Evolutionary conservation across 208 protist species (phyloP).

Genomic region (Leishmania arabica): DNA sequence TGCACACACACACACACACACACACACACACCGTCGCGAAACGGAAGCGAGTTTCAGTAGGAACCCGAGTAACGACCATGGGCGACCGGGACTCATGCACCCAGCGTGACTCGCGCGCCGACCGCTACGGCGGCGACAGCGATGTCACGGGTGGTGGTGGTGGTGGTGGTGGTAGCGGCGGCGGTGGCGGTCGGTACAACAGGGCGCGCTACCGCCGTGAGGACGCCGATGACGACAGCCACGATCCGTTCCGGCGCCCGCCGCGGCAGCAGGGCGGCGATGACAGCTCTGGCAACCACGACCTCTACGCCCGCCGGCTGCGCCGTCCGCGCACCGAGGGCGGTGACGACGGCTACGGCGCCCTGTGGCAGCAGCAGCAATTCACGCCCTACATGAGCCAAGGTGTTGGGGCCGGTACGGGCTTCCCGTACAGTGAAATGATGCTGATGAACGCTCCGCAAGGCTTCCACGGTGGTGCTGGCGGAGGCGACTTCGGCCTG

Average conservation of each 20-base stretch:
- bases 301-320: not conserved
- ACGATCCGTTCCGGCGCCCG: not conserved
- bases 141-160: constrained; percentile 9
- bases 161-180: constrained; percentile 13
- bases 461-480: not conserved
- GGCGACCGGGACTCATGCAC: constrained; percentile 18
- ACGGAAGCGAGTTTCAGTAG: not conserved
- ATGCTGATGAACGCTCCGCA: constrained; percentile 9
- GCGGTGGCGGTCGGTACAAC: constrained; percentile 31
- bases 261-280: constrained; percentile 5
- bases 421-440: constrained; percentile 8
- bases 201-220: constrained; percentile 26
- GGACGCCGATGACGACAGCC: not conserved
- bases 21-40: constrained; percentile 6
- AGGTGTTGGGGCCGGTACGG: not conserved
- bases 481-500: not conserved
- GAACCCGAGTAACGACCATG: not conserved
- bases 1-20: constrained; percentile 2
- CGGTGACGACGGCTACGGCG: constrained; percentile 8
- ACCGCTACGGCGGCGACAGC: constrained; percentile 20
- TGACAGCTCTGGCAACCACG: not conserved
- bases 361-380: constrained; percentile 26
- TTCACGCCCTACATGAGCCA: not conserved
- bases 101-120: constrained; percentile 25
- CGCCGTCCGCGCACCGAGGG: not conserved